Conservation (phyloP, 148 eudicot genomes). For the Amaranthus cruentus region DNA sequence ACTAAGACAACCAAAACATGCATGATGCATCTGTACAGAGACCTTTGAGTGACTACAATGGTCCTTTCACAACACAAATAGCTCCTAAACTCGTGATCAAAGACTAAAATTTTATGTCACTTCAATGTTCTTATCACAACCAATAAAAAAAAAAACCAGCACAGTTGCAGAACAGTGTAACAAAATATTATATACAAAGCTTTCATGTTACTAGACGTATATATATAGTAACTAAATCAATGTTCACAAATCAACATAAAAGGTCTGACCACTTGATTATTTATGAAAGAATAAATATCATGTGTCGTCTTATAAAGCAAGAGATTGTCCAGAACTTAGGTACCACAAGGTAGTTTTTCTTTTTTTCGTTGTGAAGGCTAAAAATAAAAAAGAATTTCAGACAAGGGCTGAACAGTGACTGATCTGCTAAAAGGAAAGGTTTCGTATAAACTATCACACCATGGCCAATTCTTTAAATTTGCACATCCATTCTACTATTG, state of each 20-base stretch:
- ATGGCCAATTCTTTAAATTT: background rate
- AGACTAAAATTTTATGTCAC: background rate
- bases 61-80: no score
- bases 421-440: no score
- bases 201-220: constrained; percentile 2
- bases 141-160: background rate
- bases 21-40: background rate
- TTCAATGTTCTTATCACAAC: background rate
- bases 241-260: background rate
- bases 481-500: background rate
- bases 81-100: no score
- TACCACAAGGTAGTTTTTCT: background rate
- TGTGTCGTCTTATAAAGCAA: background rate
- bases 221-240: background rate
- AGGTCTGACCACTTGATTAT: background rate
- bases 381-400: no score
- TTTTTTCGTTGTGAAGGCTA: background rate
- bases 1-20: constrained; percentile 4
- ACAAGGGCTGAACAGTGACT: no score
- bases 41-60: background rate
- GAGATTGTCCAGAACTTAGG: background rate
- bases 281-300: background rate
- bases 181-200: background rate
- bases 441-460: background rate
- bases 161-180: background rate